Percentiles rank a stretch among this genome's conserved stretches.
phyloP scores from a whole-genome alignment of 768 basidiomycete species.

The Hygrocybe coccinea region DNA sequence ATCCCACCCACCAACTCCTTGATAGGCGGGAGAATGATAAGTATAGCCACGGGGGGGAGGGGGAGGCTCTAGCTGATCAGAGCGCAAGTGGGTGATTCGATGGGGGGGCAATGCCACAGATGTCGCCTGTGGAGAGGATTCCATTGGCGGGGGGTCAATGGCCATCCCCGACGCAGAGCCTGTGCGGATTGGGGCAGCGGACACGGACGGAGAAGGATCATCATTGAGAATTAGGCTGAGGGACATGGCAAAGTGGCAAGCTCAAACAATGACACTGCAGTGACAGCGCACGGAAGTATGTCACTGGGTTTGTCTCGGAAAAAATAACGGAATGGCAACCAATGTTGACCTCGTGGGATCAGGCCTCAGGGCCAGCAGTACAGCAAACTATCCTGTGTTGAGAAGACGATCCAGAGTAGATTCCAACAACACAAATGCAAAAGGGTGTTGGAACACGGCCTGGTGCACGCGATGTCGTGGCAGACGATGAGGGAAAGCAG shows the following conservation, averaged over 20 bases:
- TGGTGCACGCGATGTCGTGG: background rate
- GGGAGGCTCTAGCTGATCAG: slow-evolving; percentile 12
- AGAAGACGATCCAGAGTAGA: too few relatives aligned
- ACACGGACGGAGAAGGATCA: slow-evolving; percentile 46
- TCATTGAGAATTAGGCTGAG: slow-evolving; percentile 78
- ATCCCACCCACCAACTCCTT: slow-evolving; percentile 36
- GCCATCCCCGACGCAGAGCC: slow-evolving; percentile 28
- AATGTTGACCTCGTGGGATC: background rate
- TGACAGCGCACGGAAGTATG: background rate
- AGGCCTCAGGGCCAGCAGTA: background rate
- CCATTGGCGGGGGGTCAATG: slow-evolving; percentile 15
- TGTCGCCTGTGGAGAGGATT: slow-evolving; percentile 17
- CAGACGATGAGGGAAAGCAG: slow-evolving; percentile 6
- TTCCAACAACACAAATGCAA: background rate
- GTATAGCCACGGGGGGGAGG: slow-evolving; percentile 28
- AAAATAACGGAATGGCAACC: background rate
- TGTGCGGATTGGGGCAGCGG: slow-evolving; percentile 21
- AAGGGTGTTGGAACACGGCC: background rate
- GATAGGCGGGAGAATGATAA: slow-evolving; percentile 37
- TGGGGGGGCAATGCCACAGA: slow-evolving; percentile 23
- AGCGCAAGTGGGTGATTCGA: slow-evolving; percentile 13
- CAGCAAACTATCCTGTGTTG: background rate
- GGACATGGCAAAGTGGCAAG: slow-evolving; percentile 47
- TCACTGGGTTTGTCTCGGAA: background rate
- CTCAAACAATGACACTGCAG: background rate